These are phyloP conservation scores for Heliocybe sulcata DNA, from an alignment of 1,284 basidiomycete genomes.

Conservation along the genomic window DNA sequence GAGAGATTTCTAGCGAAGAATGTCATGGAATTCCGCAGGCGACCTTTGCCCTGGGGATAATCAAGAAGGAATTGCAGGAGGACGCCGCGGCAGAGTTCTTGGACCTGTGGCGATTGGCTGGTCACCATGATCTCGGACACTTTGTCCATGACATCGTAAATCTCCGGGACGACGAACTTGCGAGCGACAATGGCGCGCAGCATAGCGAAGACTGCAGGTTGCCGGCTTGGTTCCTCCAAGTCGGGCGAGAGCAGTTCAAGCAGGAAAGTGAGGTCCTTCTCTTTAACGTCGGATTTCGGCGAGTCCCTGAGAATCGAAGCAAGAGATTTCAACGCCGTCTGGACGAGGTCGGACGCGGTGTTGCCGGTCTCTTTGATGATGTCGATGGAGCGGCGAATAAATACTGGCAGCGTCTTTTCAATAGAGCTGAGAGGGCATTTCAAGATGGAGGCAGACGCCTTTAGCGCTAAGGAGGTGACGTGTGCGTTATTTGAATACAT, in stretches of 20 bases:
- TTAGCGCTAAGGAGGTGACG: constrained; percentile 79
- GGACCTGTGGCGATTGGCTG: constrained; percentile 85
- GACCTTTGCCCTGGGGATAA: constrained; percentile 94
- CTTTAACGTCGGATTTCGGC: constrained; percentile 74
- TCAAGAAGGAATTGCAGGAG: constrained; percentile 95
- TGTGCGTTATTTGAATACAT: constrained; percentile 81
- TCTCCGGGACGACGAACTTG: constrained; percentile 91
- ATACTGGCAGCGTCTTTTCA: constrained; percentile 74
- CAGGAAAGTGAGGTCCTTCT: constrained; percentile 85
- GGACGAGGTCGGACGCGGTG: constrained; percentile 87
- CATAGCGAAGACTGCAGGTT: constrained; percentile 83
- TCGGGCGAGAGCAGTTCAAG: constrained; percentile 86
- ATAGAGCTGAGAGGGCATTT: constrained; percentile 82
- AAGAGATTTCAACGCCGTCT: constrained; percentile 85
- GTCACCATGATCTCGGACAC: constrained; percentile 95
- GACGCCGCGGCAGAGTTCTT: constrained; percentile 85
- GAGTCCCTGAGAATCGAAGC: constrained; percentile 84
- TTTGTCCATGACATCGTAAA: constrained; percentile 96
- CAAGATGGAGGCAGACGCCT: constrained; percentile 75
- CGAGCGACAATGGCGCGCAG: constrained; percentile 90
- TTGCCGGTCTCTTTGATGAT: constrained; percentile 83
- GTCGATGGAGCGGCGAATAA: constrained; percentile 82
- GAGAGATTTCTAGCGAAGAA: constrained; percentile 94
- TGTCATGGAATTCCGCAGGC: constrained; percentile 83
- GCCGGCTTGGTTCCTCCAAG: constrained; percentile 89